phyloP scores from a whole-genome alignment of 1,139 yeast species.

The Candida tetrigidarum region DNA sequence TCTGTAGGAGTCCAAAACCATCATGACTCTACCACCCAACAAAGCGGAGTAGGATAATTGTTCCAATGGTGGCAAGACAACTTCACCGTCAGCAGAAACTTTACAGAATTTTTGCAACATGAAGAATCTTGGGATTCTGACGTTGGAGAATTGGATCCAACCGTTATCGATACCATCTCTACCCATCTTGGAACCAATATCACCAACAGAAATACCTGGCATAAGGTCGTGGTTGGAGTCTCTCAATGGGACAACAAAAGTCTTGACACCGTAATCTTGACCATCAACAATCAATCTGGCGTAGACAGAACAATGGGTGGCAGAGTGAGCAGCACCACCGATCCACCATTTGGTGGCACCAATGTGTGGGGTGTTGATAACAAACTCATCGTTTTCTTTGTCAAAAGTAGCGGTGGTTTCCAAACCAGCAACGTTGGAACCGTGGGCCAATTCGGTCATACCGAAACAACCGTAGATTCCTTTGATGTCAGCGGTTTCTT shows the following conservation, averaged over 20 bases:
- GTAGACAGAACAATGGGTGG: constrained; percentile 48
- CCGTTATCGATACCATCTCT: constrained; percentile 55
- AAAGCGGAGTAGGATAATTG: constrained; percentile 52
- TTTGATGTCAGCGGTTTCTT: constrained; percentile 40
- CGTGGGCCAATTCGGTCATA: constrained; percentile 55
- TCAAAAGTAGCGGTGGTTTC: constrained; percentile 54
- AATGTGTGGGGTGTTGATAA: constrained; percentile 51
- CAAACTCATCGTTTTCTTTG: constrained; percentile 42
- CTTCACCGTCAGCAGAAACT: constrained; percentile 45
- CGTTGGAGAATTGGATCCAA: constrained; percentile 52
- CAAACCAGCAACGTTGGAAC: constrained; percentile 50
- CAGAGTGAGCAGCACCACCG: constrained; percentile 56
- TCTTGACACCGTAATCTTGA: constrained; percentile 52
- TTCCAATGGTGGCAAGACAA: constrained; percentile 48
- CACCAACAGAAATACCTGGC: constrained; percentile 51
- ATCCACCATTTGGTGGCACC: constrained; percentile 60
- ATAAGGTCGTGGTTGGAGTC: constrained; percentile 46
- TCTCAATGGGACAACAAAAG: constrained; percentile 52
- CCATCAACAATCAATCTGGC: constrained; percentile 49
- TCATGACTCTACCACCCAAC: constrained; percentile 49
- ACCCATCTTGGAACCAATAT: constrained; percentile 55
- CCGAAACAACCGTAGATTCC: constrained; percentile 52
- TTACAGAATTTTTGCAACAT: constrained; percentile 54
- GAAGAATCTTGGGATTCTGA: constrained; percentile 48
- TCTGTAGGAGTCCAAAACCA: constrained; percentile 50